phyloP scores from a whole-genome alignment of 768 basidiomycete species.

The Tephrocybe rancida region DNA sequence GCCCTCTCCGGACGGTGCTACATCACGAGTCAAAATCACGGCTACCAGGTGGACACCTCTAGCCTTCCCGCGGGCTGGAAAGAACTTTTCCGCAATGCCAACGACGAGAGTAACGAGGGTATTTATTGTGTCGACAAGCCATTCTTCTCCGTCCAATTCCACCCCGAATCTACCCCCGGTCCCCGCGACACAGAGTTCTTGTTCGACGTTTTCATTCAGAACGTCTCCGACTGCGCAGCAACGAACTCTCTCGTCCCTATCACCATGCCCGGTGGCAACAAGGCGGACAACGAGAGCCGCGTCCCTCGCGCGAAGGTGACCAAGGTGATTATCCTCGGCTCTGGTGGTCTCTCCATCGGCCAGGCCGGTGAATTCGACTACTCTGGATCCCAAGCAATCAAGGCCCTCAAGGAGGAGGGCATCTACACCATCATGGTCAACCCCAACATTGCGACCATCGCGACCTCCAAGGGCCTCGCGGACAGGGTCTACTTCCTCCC shows the following conservation, averaged over 20 bases:
- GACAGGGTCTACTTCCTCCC: conserved; percentile 99
- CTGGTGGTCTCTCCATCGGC: conserved; percentile 96
- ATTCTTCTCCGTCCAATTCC: conserved; percentile 99
- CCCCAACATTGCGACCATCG: conserved; percentile 99
- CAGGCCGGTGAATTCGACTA: conserved; percentile 99
- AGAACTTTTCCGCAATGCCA: conserved; percentile 94
- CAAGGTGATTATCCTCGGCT: conserved; percentile 96
- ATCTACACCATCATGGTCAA: conserved; percentile 99
- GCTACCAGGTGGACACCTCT: conserved; percentile 87
- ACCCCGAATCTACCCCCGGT: conserved; percentile 96
- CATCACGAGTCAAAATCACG: conserved; percentile 99
- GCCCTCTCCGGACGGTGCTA: conserved; percentile 94
- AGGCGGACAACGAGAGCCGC: conserved; percentile 78
- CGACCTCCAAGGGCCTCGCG: conserved; percentile 94
- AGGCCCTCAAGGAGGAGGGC: conserved; percentile 97
- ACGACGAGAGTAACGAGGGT: conserved; percentile 97
- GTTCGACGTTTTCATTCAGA: conserved; percentile 96
- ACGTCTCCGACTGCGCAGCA: conserved; percentile 71
- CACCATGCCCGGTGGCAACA: conserved; percentile 75
- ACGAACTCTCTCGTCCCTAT: conserved; percentile 60
- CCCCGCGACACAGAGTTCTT: conserved; percentile 98
- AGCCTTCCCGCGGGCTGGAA: conserved; percentile 87
- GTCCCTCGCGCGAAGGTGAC: conserved; percentile 75
- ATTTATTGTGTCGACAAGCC: conserved; percentile 93
- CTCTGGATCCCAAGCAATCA: conserved; percentile 98